These are phyloP conservation scores for Aureobasidium pullulans DNA, from an alignment of 2,329 filamentous ascomycete species.

Conservation along the genomic window DNA sequence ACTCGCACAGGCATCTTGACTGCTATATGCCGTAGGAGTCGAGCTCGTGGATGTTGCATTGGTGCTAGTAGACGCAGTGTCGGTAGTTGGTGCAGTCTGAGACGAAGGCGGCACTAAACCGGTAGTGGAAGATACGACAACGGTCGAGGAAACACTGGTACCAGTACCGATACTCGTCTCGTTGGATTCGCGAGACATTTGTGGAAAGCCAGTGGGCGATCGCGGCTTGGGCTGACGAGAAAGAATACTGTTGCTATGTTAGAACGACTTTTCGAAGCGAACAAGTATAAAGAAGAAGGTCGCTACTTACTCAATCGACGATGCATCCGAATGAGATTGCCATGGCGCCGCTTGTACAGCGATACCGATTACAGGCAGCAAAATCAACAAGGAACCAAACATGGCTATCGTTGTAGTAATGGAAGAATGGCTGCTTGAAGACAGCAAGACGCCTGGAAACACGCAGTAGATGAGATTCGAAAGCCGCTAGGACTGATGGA, in stretches of 20 bases:
- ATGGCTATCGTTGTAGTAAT: background rate
- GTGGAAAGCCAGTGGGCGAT: background rate
- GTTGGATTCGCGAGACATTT: too few relatives aligned
- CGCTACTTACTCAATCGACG: background rate
- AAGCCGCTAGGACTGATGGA: too few relatives aligned
- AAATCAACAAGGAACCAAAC: background rate
- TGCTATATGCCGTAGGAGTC: background rate
- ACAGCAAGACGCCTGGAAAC: too few relatives aligned
- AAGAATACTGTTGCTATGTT: background rate
- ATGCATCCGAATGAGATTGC: background rate
- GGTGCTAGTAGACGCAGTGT: too few relatives aligned
- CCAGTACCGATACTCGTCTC: too few relatives aligned
- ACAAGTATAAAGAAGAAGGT: background rate
- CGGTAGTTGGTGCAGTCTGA: too few relatives aligned
- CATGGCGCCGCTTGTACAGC: background rate
- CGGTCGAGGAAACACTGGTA: too few relatives aligned
- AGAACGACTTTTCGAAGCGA: background rate
- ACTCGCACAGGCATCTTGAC: constrained; percentile 20
- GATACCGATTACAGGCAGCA: background rate
- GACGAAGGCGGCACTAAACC: too few relatives aligned
- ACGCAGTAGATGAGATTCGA: too few relatives aligned
- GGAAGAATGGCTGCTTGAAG: too few relatives aligned
- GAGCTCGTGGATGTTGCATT: too few relatives aligned
- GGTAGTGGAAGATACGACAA: too few relatives aligned
- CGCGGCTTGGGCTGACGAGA: background rate